phyloP scores from a whole-genome alignment of 1,139 yeast genomes.

The Geotrichum phurueaensis region DNA sequence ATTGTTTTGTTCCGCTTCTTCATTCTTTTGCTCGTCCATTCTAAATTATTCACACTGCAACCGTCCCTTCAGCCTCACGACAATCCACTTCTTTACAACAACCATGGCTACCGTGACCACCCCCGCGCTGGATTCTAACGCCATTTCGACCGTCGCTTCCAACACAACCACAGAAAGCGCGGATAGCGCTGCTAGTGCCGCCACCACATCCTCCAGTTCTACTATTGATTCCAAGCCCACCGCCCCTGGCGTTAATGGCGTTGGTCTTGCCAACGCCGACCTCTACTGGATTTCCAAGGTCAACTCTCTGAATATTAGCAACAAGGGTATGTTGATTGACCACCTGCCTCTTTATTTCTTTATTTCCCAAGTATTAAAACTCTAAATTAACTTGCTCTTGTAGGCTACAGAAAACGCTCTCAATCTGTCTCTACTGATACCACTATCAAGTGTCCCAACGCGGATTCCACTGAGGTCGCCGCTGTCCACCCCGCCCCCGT shows the following conservation, averaged over 20 bases:
- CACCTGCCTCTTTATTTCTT: not conserved
- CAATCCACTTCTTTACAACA: too few relatives aligned
- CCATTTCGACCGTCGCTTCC: not conserved
- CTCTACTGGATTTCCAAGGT: constrained; percentile 17
- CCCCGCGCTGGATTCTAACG: not conserved
- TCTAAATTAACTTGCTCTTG: too few relatives aligned
- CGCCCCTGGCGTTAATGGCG: not conserved
- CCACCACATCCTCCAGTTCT: not conserved
- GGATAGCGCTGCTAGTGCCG: not conserved
- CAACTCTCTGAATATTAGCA: constrained; percentile 8
- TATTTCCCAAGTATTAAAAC: not conserved
- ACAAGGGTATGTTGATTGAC: constrained; percentile 6
- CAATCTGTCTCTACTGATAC: not conserved
- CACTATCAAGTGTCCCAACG: not conserved
- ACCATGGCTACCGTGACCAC: too few relatives aligned
- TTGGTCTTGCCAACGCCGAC: constrained; percentile 12
- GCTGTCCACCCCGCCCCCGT: constrained; percentile 3
- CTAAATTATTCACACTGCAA: too few relatives aligned
- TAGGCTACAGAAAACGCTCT: not conserved
- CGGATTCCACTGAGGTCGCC: constrained; percentile 8
- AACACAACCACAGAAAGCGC: not conserved
- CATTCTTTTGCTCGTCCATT: too few relatives aligned
- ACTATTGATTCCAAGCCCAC: not conserved
- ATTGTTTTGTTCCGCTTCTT: not conserved
- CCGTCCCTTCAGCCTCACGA: too few relatives aligned